Base-by-base conservation (phyloP, 2,329 filamentous ascomycete species). In the Podosphaera xanthii region DNA sequence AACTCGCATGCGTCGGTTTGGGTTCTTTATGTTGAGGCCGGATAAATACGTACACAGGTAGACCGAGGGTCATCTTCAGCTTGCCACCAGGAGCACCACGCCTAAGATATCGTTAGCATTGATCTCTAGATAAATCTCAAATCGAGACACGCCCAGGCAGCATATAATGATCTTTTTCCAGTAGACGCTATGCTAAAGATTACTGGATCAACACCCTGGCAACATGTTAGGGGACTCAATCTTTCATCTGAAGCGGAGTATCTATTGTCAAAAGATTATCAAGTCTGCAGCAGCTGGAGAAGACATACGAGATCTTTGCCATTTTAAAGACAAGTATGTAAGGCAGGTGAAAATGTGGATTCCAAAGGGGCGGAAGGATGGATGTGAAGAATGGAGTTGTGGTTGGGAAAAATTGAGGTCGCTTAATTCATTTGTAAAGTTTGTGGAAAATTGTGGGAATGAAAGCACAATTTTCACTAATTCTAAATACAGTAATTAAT, bases 51-150 rank as follows among this genome's bases (percentile, higher is more conserved):
- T 94, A 96, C 90, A 95, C 89, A 78, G 92, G 92, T 72, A 98
- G 89, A 96, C 88, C 92, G 77, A 98, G 88, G 76, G 92, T 96
- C 92, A 98, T 98, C 87, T 95, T 97, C 72, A 97, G 87, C 87
- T 98, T 98, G 87, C 94, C 94, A 83, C 92, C 92, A 73, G 90
- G 86, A 81, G 88, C 86, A 86, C 86, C 87, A 82, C 88, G 81
- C 67, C 81, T 84, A 69, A 68, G 65, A 44, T 36, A 60, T 59
- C 22, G 60, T 66, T 59, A 64, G 63, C 53, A 44, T 44, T 4
- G 3, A 12, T 58, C 12, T 52, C 36, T 42, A 10, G 10, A 40
- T 58, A 48, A 57, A 57, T 53, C 30, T 48, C 49, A 56, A 53
- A 50, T 9, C 12, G 12, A 31, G n/a, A 44, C 46, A 31, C 14